Evolutionary conservation across 2,329 filamentous ascomycete species (phyloP).

Genomic region (Aspergillus quadricinctus): DNA sequence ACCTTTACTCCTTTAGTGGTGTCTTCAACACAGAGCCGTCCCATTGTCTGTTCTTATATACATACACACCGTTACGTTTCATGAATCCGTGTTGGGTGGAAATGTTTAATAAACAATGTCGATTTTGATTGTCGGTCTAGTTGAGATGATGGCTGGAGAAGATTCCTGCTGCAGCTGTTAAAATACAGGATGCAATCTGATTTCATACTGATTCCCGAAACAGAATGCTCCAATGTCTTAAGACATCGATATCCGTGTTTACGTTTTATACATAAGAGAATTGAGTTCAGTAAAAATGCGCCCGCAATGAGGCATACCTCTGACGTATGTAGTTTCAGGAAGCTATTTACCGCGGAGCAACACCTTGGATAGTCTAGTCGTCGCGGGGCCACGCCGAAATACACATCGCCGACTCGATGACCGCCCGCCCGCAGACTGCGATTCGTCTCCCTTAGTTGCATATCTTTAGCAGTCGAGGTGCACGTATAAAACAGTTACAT

Average conservation of each 20-base stretch:
- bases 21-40: conserved; percentile 8
- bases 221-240: background rate
- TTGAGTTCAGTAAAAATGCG: background rate
- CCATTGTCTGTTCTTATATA: background rate
- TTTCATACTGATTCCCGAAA: background rate
- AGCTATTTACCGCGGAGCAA: background rate
- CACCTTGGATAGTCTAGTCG: background rate
- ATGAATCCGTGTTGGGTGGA: background rate
- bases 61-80: background rate
- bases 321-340: background rate
- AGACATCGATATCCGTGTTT: background rate
- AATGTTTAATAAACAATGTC: background rate
- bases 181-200: background rate
- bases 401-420: conserved; percentile 5
- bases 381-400: conserved; percentile 1
- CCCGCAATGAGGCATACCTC: background rate
- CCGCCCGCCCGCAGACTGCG: conserved; percentile 17
- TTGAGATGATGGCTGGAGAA: background rate
- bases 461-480: background rate
- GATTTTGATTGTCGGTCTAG: too few species aligned
- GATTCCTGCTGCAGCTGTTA: background rate
- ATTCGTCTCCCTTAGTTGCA: conserved; percentile 6
- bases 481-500: background rate
- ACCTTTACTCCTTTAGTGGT: background rate
- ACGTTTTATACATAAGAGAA: background rate